These are phyloP conservation scores for Trifolium dubium DNA, from an alignment of 306 rosid genomes.

Conservation along the genomic window DNA sequence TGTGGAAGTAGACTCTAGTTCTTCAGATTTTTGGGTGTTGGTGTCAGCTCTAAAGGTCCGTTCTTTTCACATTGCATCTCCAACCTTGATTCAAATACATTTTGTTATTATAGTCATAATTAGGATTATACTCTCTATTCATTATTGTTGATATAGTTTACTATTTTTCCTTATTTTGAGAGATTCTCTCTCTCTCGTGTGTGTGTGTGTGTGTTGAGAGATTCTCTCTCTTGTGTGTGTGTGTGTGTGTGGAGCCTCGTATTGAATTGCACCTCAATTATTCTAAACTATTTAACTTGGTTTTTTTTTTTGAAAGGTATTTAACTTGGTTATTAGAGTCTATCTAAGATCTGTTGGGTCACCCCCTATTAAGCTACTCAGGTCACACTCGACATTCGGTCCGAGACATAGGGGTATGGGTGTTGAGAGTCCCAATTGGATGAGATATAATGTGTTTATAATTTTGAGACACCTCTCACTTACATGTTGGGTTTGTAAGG, in stretches of 20 bases:
- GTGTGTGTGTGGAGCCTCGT: neutral
- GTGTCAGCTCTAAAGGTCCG: constrained; percentile 95
- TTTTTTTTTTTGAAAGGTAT: too few species aligned
- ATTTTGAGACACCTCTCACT: neutral
- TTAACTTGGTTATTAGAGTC: neutral
- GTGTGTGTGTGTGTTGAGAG: too few species aligned
- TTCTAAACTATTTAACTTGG: neutral
- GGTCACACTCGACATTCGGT: neutral
- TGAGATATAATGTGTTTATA: neutral
- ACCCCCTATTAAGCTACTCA: neutral
- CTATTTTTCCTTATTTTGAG: constrained; percentile 1
- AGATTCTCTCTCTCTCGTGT: neutral
- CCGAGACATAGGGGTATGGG: neutral
- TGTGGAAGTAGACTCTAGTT: constrained; percentile 76
- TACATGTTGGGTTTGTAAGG: constrained; percentile 1
- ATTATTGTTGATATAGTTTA: neutral
- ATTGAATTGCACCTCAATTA: neutral
- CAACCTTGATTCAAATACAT: constrained; percentile 24
- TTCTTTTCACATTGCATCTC: constrained; percentile 34
- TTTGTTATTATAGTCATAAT: constrained; percentile 15
- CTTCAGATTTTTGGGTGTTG: constrained; percentile 95
- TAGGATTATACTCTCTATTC: neutral
- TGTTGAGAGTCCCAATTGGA: neutral
- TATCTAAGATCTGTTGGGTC: neutral
- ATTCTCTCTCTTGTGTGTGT: neutral